Conservation (phyloP, 2,329 filamentous ascomycete species). For the Colletotrichum navitas region DNA sequence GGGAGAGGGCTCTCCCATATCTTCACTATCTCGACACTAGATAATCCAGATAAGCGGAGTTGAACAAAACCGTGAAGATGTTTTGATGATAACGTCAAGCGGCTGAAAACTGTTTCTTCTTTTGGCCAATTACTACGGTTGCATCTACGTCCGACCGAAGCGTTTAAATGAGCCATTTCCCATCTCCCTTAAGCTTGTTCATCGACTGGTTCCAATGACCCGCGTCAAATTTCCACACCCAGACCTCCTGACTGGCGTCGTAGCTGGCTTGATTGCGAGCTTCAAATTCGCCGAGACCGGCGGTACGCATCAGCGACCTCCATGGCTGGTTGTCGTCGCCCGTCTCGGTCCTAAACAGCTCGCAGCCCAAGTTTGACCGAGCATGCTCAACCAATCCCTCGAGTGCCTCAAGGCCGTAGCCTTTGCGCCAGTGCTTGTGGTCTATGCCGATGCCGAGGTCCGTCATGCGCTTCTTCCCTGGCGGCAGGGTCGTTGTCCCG, state of each 20-base stretch:
- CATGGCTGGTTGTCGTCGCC: neutral
- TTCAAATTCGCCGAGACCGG: neutral
- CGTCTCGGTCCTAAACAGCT: conserved; percentile 1
- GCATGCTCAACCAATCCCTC: neutral
- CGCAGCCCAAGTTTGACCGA: neutral
- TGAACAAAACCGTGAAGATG: no score
- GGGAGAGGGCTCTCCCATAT: no score
- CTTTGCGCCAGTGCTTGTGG: neutral
- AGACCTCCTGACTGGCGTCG: conserved; percentile 1
- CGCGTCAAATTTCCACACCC: conserved; percentile 9
- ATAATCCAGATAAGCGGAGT: no score
- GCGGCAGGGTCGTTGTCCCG: neutral
- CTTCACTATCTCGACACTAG: no score
- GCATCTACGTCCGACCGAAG: no score
- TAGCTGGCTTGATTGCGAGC: neutral
- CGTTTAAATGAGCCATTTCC: conserved; percentile 2
- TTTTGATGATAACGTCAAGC: no score
- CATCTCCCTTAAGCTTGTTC: neutral
- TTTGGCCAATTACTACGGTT: no score
- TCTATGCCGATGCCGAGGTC: conserved; percentile 8
- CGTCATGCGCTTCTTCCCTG: neutral
- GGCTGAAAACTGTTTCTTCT: no score
- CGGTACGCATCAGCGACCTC: conserved; percentile 1
- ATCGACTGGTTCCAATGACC: neutral
- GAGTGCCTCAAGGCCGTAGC: neutral